These are phyloP conservation scores for Ogataea corticis DNA, from an alignment of 805 yeast species.

Conservation along the genomic window DNA sequence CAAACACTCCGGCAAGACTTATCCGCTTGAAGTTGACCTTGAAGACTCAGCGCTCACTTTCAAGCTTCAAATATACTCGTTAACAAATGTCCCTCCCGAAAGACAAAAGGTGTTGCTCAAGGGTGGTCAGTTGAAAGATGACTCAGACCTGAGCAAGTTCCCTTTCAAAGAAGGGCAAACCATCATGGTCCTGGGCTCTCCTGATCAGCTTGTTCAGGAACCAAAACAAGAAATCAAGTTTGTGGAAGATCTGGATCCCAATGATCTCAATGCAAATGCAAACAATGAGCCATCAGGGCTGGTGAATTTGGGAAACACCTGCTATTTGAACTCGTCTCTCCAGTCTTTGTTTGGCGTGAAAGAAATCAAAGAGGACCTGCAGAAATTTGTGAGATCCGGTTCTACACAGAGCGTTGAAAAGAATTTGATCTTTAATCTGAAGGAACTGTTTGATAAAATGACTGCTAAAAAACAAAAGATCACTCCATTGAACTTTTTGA, in stretches of 20 bases:
- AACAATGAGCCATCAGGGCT: constrained; percentile 62
- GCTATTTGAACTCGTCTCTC: constrained; percentile 71
- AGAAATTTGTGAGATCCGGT: constrained; percentile 21
- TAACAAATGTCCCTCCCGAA: constrained; percentile 81
- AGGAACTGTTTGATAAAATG: constrained; percentile 48
- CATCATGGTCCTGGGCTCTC: constrained; percentile 90
- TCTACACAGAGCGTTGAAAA: constrained; percentile 23
- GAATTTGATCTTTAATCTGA: constrained; percentile 36
- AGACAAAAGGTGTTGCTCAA: constrained; percentile 89
- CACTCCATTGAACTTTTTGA: constrained; percentile 68
- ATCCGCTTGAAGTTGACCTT: constrained; percentile 57
- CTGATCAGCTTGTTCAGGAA: constrained; percentile 48
- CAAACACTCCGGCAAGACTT: constrained; percentile 69
- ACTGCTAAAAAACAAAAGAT: constrained; percentile 42
- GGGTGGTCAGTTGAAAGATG: constrained; percentile 85
- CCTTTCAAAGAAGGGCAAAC: constrained; percentile 63
- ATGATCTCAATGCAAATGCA: constrained; percentile 18
- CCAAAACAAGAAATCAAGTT: constrained; percentile 60
- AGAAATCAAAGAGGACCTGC: constrained; percentile 40
- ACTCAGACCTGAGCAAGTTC: constrained; percentile 48
- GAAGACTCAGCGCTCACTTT: constrained; percentile 58
- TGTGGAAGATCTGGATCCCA: constrained; percentile 58
- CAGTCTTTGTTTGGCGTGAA: constrained; percentile 53
- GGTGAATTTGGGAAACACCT: constrained; percentile 72
- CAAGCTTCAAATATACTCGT: constrained; percentile 66